Conservation (phyloP, 2,329 filamentous ascomycete genomes). For the Curvularia sp. region DNA sequence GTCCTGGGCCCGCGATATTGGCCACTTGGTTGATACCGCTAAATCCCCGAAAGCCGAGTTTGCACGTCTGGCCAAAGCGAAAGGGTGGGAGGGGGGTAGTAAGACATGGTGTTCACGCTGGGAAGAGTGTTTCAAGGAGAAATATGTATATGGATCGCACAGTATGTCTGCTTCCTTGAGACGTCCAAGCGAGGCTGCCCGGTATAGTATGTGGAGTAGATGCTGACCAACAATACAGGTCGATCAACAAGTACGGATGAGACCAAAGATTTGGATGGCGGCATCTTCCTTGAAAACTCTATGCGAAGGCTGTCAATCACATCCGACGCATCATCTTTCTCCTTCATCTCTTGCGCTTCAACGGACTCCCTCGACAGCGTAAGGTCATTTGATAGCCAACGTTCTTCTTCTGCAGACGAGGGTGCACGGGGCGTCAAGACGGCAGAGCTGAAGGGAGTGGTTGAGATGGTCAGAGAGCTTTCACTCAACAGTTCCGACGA, state of each 20-base stretch:
- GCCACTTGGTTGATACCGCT: constrained; percentile 17
- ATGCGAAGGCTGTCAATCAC: constrained; percentile 24
- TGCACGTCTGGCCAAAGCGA: constrained; percentile 27
- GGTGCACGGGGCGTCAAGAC: background rate
- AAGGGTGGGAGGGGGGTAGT: constrained; percentile 30
- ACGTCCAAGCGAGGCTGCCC: background rate
- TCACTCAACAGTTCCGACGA: background rate
- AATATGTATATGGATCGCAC: constrained; percentile 18
- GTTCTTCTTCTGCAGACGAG: background rate
- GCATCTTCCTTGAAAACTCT: constrained; percentile 10
- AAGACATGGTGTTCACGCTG: constrained; percentile 25
- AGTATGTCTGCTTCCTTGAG: constrained; percentile 11
- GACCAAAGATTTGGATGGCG: background rate
- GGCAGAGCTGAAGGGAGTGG: background rate
- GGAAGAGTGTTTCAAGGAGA: constrained; percentile 27
- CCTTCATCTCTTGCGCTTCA: constrained; percentile 24
- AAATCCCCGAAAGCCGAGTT: constrained; percentile 32
- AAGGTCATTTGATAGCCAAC: constrained; percentile 12
- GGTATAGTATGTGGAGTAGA: background rate
- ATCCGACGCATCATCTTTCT: constrained; percentile 27
- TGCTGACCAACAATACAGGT: background rate
- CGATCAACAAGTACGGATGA: constrained; percentile 1
- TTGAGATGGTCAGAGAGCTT: background rate
- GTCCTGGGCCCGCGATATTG: constrained; percentile 21
- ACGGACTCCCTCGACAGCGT: constrained; percentile 22